These are phyloP conservation scores for Debaryomyces castellii DNA, from an alignment of 805 yeast species.

Conservation along the genomic window DNA sequence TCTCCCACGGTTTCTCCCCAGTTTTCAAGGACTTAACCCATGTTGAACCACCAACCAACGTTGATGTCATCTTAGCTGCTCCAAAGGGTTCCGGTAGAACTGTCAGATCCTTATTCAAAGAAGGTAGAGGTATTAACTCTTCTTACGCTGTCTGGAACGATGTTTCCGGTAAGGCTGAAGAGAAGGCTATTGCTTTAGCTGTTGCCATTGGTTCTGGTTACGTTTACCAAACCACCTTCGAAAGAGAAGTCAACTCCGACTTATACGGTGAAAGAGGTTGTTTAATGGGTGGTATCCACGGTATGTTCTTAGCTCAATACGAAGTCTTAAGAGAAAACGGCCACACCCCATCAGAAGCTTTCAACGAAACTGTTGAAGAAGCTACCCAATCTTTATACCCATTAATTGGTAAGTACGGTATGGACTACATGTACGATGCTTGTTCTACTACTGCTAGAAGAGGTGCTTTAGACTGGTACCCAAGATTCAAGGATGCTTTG, in stretches of 20 bases:
- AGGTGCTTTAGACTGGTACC: constrained; percentile 99
- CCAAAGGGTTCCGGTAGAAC: constrained; percentile 99
- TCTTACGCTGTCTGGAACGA: constrained; percentile 99
- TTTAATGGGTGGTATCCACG: constrained; percentile 99
- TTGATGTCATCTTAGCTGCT: constrained; percentile 97
- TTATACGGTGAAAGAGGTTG: constrained; percentile 99
- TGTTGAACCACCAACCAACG: constrained; percentile 91
- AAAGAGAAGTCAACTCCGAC: constrained; percentile 98
- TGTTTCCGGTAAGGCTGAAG: constrained; percentile 98
- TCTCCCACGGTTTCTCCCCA: constrained; percentile 99
- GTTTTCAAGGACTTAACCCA: constrained; percentile 97
- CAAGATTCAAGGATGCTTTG: constrained; percentile 96
- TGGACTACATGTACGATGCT: constrained; percentile 99
- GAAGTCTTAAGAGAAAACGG: constrained; percentile 99
- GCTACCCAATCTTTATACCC: constrained; percentile 99
- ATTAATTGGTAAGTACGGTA: constrained; percentile 98
- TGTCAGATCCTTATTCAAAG: constrained; percentile 98
- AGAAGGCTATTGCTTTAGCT: constrained; percentile 97
- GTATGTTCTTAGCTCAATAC: constrained; percentile 99
- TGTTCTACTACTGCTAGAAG: constrained; percentile 99
- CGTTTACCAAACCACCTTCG: constrained; percentile 99
- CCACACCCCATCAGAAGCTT: constrained; percentile 99
- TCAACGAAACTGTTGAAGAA: constrained; percentile 99
- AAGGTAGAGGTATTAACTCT: constrained; percentile 99
- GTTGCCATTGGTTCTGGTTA: constrained; percentile 99